phyloP scores from a whole-genome alignment of 129 eudicot species.

The Lonicera japonica region DNA sequence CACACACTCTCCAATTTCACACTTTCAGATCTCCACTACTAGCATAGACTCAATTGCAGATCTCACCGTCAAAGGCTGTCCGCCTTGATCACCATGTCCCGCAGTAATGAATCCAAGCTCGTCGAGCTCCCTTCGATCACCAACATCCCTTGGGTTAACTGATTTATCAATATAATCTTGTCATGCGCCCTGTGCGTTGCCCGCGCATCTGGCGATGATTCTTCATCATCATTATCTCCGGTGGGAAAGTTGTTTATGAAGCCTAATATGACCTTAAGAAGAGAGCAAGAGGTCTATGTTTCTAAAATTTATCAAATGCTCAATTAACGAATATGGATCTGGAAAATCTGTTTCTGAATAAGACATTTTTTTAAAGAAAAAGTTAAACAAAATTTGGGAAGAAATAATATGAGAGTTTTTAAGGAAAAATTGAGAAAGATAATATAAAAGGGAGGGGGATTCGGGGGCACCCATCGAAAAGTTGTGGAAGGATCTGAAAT shows the following conservation, averaged over 20 bases:
- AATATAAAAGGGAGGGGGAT: background rate
- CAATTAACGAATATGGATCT: constrained; percentile 29
- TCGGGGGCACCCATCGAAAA: constrained; percentile 17
- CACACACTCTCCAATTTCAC: constrained; percentile 49
- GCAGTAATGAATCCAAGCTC: constrained; percentile 26
- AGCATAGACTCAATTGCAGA: constrained; percentile 51
- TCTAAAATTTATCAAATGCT: constrained; percentile 34
- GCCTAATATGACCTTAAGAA: constrained; percentile 26
- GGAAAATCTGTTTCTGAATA: constrained; percentile 30
- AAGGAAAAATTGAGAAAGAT: background rate
- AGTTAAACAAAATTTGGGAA: background rate
- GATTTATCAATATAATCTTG: constrained; percentile 43
- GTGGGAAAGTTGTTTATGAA: constrained; percentile 12
- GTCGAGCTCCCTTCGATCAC: constrained; percentile 34
- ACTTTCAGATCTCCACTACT: constrained; percentile 18
- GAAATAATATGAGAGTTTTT: too few species aligned
- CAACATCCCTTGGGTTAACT: constrained; percentile 48
- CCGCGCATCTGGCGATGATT: background rate
- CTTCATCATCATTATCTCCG: constrained; percentile 3
- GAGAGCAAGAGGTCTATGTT: constrained; percentile 34
- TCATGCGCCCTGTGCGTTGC: constrained; percentile 20
- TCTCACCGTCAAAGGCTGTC: constrained; percentile 57
- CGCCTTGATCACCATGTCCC: constrained; percentile 27
- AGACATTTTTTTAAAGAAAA: constrained; percentile 29
- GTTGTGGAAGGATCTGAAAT: constrained; percentile 54